Base-by-base conservation (phyloP, 2,329 filamentous ascomycete species). In the Penicillium sclerotiorum region DNA sequence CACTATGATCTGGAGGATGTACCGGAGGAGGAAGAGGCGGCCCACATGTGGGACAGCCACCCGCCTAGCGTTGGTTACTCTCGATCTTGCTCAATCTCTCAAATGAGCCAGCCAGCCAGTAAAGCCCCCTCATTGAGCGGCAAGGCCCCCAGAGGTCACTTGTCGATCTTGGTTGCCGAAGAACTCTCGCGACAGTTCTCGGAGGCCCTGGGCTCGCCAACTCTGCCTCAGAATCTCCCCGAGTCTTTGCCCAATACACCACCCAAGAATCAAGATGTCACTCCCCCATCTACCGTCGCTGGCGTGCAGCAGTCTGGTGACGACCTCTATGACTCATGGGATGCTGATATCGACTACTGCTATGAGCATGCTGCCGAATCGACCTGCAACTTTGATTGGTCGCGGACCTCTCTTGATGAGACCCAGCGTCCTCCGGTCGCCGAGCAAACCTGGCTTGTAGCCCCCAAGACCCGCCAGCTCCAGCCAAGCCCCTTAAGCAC, bases 311-410 rank as follows among this genome's bases (percentile, higher is more conserved):
- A 59, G 39, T 48, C 52, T 53, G 58, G 63, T 35, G 66, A 67
- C 23, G 64, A 65, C 25, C 57, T 69, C 28, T 67, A 66, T 48
- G 68, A 69, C 38, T 79, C 77, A 1, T 85, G 82, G 82, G 82
- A 85, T 58, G 81, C 82, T 32, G 81, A 83, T 52, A 80, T 85
- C 48, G 82, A 85, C 56, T 84, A 80, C 59, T 83, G 80, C 59
- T 85, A 85, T 57, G 79, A 84, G 52, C 78, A 83, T 60, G 80
- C 79, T 21, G 77, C 81, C 5, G 82, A 85, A 64, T 81, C 82
- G 1, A 79, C 80, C 45, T 84, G 79, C 55, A 75, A 85, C 53
- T 83, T 83, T 49, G 80, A 84, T 50, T 85, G 82, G 81, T 73
- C 77, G 48, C 70, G 62, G 43, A 60, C 53, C 43, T 64, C 70